Evolutionary conservation across 768 basidiomycete species (phyloP).

Genomic region (Phanerodontia chrysosporium): DNA sequence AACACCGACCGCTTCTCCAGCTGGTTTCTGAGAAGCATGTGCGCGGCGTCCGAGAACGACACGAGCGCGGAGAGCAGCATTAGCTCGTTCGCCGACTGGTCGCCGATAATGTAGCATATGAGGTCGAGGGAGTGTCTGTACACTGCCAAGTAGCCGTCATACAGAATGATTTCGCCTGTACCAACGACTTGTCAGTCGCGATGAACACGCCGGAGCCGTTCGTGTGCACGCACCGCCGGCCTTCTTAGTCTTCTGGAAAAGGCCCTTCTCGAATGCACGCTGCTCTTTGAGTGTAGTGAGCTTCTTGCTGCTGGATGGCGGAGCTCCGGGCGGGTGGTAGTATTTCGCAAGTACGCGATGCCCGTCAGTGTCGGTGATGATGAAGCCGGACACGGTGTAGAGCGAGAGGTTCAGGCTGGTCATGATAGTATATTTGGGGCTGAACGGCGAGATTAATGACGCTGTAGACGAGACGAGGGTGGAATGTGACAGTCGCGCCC

Average conservation of each 20-base stretch:
- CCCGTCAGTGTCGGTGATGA: constrained; percentile 92
- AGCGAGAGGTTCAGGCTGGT: constrained; percentile 71
- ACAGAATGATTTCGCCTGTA: constrained; percentile 89
- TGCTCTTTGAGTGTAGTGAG: constrained; percentile 83
- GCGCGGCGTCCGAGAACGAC: constrained; percentile 82
- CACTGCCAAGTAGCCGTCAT: constrained; percentile 84
- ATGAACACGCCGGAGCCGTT: background rate
- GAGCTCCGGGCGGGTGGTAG: constrained; percentile 70
- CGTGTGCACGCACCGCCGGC: constrained; percentile 62
- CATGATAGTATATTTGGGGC: background rate
- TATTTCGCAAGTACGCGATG: constrained; percentile 95
- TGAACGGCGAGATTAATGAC: too few species aligned
- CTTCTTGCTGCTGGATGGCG: constrained; percentile 55
- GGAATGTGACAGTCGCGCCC: background rate
- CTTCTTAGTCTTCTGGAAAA: constrained; percentile 95
- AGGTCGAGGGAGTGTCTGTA: constrained; percentile 96
- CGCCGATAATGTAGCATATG: constrained; percentile 89
- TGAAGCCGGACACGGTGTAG: constrained; percentile 81
- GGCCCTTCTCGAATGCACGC: constrained; percentile 89
- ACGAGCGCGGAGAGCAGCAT: constrained; percentile 86
- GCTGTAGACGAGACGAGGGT: background rate
- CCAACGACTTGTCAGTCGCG: too few species aligned
- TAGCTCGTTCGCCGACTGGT: constrained; percentile 87
- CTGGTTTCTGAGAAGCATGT: constrained; percentile 82
- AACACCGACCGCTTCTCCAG: constrained; percentile 93